Conservation (phyloP, 2,329 filamentous ascomycete genomes). For the Ambrosiella beaveri region DNA sequence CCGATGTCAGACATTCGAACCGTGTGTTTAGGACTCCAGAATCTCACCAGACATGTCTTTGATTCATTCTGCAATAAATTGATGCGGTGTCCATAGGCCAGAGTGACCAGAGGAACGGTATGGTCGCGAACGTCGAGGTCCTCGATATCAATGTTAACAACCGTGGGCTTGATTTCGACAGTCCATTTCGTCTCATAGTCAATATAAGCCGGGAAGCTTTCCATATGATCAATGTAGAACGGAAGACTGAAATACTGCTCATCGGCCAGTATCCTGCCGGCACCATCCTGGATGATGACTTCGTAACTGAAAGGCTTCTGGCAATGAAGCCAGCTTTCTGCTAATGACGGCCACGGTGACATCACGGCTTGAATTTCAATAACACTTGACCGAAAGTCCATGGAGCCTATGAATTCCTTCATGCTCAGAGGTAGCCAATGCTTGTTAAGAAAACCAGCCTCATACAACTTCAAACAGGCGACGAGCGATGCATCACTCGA, state of each 20-base stretch:
- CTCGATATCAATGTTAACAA: neutral
- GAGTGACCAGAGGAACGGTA: constrained; percentile 2
- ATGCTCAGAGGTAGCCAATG: constrained; percentile 50
- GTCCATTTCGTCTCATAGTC: constrained; percentile 22
- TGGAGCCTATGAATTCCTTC: constrained; percentile 21
- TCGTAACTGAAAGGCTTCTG: constrained; percentile 17
- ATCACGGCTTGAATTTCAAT: constrained; percentile 23
- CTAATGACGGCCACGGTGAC: constrained; percentile 31
- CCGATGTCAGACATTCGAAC: constrained; percentile 4
- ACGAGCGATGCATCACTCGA: constrained; percentile 70
- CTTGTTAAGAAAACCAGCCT: constrained; percentile 57
- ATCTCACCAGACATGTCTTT: neutral
- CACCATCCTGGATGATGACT: constrained; percentile 22
- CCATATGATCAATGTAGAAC: constrained; percentile 22
- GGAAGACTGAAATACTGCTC: constrained; percentile 30
- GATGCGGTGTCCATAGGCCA: constrained; percentile 5
- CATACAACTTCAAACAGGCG: constrained; percentile 54
- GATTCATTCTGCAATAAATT: neutral
- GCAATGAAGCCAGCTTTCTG: constrained; percentile 24
- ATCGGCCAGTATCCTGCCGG: constrained; percentile 17
- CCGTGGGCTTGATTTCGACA: constrained; percentile 18
- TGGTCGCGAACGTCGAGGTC: constrained; percentile 18
- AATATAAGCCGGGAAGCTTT: constrained; percentile 25
- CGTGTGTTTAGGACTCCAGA: neutral
- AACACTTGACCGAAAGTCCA: constrained; percentile 23